Conservation (phyloP, 257 asterid species). For the Solanum megistacrolobum region DNA sequence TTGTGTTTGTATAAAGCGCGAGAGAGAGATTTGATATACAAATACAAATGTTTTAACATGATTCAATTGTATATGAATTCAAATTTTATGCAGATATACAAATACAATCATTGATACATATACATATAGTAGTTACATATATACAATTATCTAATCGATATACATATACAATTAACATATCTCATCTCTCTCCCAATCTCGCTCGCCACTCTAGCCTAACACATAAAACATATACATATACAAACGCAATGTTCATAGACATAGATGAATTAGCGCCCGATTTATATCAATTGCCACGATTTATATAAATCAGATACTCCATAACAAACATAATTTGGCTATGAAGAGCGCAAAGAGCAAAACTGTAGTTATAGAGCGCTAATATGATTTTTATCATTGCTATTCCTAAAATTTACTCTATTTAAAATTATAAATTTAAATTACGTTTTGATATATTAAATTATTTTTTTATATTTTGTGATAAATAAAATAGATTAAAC, state of each 20-base stretch:
- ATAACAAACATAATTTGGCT: background rate
- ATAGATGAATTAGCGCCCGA: rapidly evolving
- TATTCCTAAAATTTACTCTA: background rate
- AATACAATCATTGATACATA: background rate
- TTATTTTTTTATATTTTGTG: background rate
- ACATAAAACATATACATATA: background rate
- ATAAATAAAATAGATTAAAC: background rate
- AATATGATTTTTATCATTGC: background rate
- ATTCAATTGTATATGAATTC: background rate
- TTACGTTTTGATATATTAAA: no score
- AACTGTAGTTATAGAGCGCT: no score
- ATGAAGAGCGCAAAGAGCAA: background rate
- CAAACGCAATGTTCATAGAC: background rate
- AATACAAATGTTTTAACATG: background rate
- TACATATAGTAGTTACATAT: background rate
- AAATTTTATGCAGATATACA: background rate
- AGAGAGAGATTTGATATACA: no score
- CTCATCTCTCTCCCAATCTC: no score
- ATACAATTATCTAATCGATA: background rate
- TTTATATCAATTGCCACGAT: background rate
- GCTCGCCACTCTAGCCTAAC: no score
- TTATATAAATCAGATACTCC: no score
- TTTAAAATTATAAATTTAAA: no score
- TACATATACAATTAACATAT: no score
- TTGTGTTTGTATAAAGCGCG: no score